These are phyloP conservation scores for Crithidia bombi DNA, from an alignment of 208 protist genomes.

Conservation along the genomic window DNA sequence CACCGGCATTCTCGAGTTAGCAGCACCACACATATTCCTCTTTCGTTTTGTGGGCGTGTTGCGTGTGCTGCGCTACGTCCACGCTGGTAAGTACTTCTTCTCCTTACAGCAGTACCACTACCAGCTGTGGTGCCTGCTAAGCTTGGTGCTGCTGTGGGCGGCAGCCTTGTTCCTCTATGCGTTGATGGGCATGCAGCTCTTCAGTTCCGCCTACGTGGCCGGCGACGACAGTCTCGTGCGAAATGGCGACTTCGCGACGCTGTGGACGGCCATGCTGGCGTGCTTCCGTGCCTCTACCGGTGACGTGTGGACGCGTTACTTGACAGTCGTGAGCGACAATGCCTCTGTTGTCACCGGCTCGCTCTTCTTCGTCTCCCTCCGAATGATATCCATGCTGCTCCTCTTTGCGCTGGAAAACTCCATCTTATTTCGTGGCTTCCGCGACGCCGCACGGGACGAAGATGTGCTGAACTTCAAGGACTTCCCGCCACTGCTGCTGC, in stretches of 20 bases:
- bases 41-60: slow-evolving; percentile 38
- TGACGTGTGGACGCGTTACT: slow-evolving; percentile 42
- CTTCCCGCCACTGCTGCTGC: slow-evolving; percentile 29
- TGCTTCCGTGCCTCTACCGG: slow-evolving; percentile 58
- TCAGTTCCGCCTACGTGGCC: slow-evolving; percentile 30
- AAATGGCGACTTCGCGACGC: slow-evolving; percentile 51
- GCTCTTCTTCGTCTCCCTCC: slow-evolving; percentile 50
- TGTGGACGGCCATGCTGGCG: slow-evolving; percentile 54
- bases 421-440: slow-evolving; percentile 25
- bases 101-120: slow-evolving; percentile 21
- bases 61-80: slow-evolving; percentile 47
- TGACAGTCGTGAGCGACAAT: slow-evolving; percentile 33
- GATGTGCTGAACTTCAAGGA: slow-evolving; percentile 7
- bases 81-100: slow-evolving; percentile 34
- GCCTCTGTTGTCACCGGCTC: slow-evolving; percentile 36
- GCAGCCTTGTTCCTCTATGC: slow-evolving; percentile 51
- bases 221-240: neutral
- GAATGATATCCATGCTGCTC: slow-evolving; percentile 11
- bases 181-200: slow-evolving; percentile 64
- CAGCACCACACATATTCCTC: slow-evolving; percentile 24
- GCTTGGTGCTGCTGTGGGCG: slow-evolving; percentile 29
- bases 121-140: slow-evolving; percentile 25
- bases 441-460: slow-evolving; percentile 17
- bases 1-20: slow-evolving; percentile 49
- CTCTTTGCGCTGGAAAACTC: slow-evolving; percentile 34